phyloP scores from a whole-genome alignment of 140 eudicot species.

The Erigeron philadelphicus region DNA sequence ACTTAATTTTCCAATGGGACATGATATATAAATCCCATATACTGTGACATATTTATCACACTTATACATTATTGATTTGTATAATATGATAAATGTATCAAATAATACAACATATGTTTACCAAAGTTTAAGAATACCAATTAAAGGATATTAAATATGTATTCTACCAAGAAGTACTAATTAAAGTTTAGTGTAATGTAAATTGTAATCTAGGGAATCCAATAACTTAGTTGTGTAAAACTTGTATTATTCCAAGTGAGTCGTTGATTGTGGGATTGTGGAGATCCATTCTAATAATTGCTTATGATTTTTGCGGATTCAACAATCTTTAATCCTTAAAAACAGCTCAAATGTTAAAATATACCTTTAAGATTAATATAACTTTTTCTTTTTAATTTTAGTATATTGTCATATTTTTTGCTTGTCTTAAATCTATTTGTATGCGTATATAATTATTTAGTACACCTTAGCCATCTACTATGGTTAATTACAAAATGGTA shows the following conservation, averaged over 20 bases:
- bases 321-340: neutral
- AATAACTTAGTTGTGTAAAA: neutral
- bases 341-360: neutral
- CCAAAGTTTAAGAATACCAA: neutral
- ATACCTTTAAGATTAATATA: neutral
- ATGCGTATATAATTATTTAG: no score
- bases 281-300: neutral
- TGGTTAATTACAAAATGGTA: no score
- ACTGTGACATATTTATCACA: no score
- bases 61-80: no score
- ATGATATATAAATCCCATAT: no score
- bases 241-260: slow-evolving; percentile 3
- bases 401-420: no score
- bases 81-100: no score
- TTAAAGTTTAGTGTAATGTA: neutral
- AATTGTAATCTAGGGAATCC: neutral
- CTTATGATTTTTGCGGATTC: neutral
- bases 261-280: neutral
- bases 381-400: no score
- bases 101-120: no score
- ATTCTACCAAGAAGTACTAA: neutral
- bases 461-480: no score
- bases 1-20: no score
- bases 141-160: neutral
- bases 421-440: no score